phyloP scores from a whole-genome alignment of 2,329 filamentous ascomycete species.

The Raffaelea deltoideospora region DNA sequence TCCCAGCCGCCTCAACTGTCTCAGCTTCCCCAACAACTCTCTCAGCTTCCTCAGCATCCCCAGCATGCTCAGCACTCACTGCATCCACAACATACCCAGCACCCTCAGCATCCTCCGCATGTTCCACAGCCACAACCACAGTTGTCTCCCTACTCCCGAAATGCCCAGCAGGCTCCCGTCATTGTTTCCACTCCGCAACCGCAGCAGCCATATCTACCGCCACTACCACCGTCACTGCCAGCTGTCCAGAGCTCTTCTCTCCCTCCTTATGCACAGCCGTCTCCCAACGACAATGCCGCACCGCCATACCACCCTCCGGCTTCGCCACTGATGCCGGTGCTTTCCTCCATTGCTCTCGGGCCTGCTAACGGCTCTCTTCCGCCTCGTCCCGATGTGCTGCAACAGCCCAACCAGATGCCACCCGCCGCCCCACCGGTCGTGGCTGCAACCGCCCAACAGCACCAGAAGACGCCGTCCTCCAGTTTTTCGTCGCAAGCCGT shows the following conservation, averaged over 20 bases:
- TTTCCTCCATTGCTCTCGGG: neutral
- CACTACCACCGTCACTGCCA: neutral
- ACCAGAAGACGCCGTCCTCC: conserved; percentile 37
- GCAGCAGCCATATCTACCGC: neutral
- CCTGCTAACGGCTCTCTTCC: neutral
- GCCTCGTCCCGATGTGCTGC: conserved; percentile 1
- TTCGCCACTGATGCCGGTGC: conserved; percentile 14
- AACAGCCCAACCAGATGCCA: no score
- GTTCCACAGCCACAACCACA: conserved; percentile 2
- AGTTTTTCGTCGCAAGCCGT: conserved; percentile 27
- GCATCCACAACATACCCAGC: neutral
- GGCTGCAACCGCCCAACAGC: neutral
- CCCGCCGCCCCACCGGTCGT: neutral
- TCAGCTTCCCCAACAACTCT: neutral
- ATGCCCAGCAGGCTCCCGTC: conserved; percentile 35
- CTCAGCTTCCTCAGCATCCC: neutral
- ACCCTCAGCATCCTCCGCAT: neutral
- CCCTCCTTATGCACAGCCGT: conserved; percentile 16
- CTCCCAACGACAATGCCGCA: conserved; percentile 24
- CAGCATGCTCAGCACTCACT: neutral
- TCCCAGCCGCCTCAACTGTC: neutral
- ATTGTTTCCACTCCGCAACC: conserved; percentile 28
- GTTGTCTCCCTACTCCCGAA: conserved; percentile 27
- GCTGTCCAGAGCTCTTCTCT: neutral
- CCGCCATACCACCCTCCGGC: conserved; percentile 43